Percentiles rank a stretch among this genome's conserved stretches.
Conservation (phyloP, 352 stramenopile species). For the Phytophthora tubulina region DNA sequence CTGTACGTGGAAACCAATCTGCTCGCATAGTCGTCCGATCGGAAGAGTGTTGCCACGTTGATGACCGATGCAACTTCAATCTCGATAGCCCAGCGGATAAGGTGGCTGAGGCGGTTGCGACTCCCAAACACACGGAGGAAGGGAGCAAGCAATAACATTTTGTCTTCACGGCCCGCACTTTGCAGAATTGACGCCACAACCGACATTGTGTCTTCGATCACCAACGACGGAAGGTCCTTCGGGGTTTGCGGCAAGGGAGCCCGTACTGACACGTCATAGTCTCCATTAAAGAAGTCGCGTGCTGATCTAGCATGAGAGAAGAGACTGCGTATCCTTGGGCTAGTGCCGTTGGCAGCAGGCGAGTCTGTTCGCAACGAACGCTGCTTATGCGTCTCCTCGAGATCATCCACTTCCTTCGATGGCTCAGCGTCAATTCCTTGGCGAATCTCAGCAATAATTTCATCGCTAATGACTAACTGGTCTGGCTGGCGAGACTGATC, state of each 20-base stretch:
- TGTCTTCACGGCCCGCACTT: conserved; percentile 77
- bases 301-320: conserved; percentile 58
- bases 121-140: conserved; percentile 75
- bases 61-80: conserved; percentile 79
- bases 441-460: conserved; percentile 75
- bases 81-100: conserved; percentile 83
- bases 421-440: conserved; percentile 48
- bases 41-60: conserved; percentile 83
- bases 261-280: conserved; percentile 38
- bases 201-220: conserved; percentile 79
- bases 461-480: conserved; percentile 73
- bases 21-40: conserved; percentile 80
- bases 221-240: conserved; percentile 57
- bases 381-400: conserved; percentile 41
- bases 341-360: conserved; percentile 20
- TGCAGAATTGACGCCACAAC: conserved; percentile 83
- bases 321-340: conserved; percentile 45
- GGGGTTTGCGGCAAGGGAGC: conserved; percentile 31
- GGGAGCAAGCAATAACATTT: conserved; percentile 73
- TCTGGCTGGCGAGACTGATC: conserved; percentile 39
- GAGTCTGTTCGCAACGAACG: conserved; percentile 33
- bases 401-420: conserved; percentile 30
- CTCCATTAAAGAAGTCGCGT: conserved; percentile 52
- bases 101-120: conserved; percentile 60
- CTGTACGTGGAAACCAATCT: conserved; percentile 79